Conservation (phyloP, 2,329 filamentous ascomycete genomes). For the Verticillium longisporum region DNA sequence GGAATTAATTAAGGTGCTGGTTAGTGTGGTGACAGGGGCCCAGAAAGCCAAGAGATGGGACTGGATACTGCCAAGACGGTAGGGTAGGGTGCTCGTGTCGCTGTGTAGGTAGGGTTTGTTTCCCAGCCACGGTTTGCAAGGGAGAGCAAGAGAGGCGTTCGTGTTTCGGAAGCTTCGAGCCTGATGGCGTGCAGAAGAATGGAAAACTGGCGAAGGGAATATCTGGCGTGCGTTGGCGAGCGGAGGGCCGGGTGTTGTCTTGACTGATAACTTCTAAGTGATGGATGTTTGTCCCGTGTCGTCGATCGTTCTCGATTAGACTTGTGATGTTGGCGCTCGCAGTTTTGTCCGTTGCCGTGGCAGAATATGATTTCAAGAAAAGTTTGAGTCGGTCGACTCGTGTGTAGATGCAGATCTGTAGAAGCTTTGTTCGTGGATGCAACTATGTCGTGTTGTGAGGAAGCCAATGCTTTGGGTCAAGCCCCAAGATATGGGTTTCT, state of each 20-base stretch:
- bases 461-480: neutral
- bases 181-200: too few species aligned
- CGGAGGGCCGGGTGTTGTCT: too few species aligned
- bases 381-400: too few species aligned
- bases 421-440: neutral
- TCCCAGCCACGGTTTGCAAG: neutral
- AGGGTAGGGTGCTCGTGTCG: neutral
- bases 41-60: conserved; percentile 2
- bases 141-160: neutral
- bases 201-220: too few species aligned
- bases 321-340: neutral
- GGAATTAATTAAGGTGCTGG: conserved; percentile 1
- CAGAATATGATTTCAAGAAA: too few species aligned
- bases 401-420: neutral
- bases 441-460: neutral
- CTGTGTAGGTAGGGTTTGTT: neutral
- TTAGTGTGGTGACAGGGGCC: neutral
- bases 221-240: too few species aligned
- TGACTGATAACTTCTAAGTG: neutral
- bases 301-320: neutral
- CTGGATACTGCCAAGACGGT: neutral
- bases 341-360: too few species aligned
- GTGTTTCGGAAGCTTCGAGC: too few species aligned
- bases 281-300: neutral
- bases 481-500: neutral